Base-by-base conservation (phyloP, 2,329 filamentous ascomycete genomes). In the Cercospora sp. region DNA sequence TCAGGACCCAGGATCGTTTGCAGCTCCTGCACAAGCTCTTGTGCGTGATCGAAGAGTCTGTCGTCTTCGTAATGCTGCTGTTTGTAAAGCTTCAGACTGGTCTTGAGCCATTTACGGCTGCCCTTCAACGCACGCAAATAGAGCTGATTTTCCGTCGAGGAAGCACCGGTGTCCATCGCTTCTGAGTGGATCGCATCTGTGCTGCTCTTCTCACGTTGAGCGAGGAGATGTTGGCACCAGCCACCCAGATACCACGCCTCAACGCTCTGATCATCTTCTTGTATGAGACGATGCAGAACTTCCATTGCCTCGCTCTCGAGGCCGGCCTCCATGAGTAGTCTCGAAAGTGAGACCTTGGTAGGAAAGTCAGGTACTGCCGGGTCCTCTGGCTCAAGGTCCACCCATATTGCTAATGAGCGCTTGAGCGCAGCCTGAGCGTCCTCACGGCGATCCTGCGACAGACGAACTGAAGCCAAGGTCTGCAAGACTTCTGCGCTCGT, bases 231-330 rank as follows among this genome's bases (percentile, higher is more conserved):
- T 73, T 96, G 85, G 74, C 93, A 94, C 92, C 94, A 98, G 3
- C 95, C 96, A 53, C 95, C 95, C 5, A 99, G 85, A 81, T 99
- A 99, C 93, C 94, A 97, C 18, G 92, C 91, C 81, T 99, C 95
- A 21, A 99, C 91, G 79, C 94, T 97, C 77, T 91, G 87, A 77
- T 99, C 96, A 73, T 99, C 94, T 78, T 99, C 95, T 40, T 87
- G 84, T 45, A 97, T 88, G 63, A 99, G 83, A 64, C 92, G 85
- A 78, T 97, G 92, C 64, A 97, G 83, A 3, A 98, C 93, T 66
- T 91, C 88, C 67, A 97, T 87, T 0, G 95, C 94, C 70, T 94
- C 90, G 61, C 90, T 86, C 79, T 96, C 90, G 88, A 97, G 88
- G 71, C 90, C 90, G 16, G 93, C 91, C 81, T 98, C 95, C 86